These are phyloP conservation scores for Kokia cookei DNA, from an alignment of 441 rosid species.

Conservation along the genomic window DNA sequence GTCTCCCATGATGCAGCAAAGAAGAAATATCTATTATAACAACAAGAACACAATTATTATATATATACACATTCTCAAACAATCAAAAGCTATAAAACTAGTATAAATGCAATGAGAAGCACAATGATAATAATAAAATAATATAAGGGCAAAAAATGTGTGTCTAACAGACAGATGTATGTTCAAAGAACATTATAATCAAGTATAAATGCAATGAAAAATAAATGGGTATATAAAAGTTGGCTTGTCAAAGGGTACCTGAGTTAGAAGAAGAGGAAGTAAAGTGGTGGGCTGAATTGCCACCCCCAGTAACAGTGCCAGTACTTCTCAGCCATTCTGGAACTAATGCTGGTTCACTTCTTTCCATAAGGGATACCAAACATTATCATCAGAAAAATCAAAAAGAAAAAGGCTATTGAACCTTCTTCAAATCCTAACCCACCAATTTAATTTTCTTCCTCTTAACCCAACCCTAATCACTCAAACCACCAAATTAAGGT, in stretches of 20 bases:
- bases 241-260: conserved; percentile 29
- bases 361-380: conserved; percentile 62
- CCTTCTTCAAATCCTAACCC: conserved; percentile 31
- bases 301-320: conserved; percentile 59
- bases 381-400: conserved; percentile 50
- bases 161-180: too few species aligned
- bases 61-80: background rate
- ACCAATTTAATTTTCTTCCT: conserved; percentile 8
- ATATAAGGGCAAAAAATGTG: too few species aligned
- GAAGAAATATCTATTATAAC: conserved; percentile 43
- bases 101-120: background rate
- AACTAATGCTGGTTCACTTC: conserved; percentile 74
- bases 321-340: conserved; percentile 91
- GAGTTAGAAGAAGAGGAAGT: conserved; percentile 46
- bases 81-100: background rate
- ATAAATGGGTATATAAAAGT: background rate
- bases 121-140: background rate
- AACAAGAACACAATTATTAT: conserved; percentile 11
- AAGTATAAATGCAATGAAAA: background rate
- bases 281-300: conserved; percentile 48
- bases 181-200: too few species aligned
- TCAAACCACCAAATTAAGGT: background rate
- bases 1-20: conserved; percentile 36
- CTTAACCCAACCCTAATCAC: background rate
- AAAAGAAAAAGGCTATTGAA: background rate